Conservation (phyloP, 192 early-diverging fungal species). For the Podila clonocystis region DNA sequence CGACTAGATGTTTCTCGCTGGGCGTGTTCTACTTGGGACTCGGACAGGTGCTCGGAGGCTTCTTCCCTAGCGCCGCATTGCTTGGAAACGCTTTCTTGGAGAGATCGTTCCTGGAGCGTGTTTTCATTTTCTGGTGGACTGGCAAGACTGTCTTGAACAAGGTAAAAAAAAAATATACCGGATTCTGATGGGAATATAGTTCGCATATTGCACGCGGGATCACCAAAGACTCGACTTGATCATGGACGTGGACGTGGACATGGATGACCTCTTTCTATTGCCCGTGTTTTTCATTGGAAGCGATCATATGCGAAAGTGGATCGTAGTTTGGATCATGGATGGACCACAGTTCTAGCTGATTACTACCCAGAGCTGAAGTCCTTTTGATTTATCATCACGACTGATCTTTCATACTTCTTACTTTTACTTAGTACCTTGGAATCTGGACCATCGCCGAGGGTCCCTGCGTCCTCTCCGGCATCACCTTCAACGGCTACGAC, state of each 20-base stretch:
- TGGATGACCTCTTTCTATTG: no score
- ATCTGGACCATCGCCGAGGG: slow-evolving; percentile 71
- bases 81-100: slow-evolving; percentile 53
- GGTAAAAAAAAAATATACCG: slow-evolving; percentile 15
- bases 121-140: slow-evolving; percentile 57
- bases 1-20: slow-evolving; percentile 48
- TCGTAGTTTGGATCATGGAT: no score
- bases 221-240: no score
- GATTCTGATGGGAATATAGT: no score
- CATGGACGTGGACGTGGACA: no score
- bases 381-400: background rate
- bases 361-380: background rate
- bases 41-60: slow-evolving; percentile 54
- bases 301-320: no score
- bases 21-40: slow-evolving; percentile 56
- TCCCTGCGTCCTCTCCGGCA: slow-evolving; percentile 63
- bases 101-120: slow-evolving; percentile 37
- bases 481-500: slow-evolving; percentile 65
- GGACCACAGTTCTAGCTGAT: no score
- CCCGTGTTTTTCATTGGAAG: no score
- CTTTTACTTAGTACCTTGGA: slow-evolving; percentile 61
- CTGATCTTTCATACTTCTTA: background rate
- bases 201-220: no score
- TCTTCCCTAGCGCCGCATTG: slow-evolving; percentile 57
- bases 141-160: slow-evolving; percentile 64